Base-by-base conservation (phyloP, 352 stramenopile species). In the Pythium guiyangense region DNA sequence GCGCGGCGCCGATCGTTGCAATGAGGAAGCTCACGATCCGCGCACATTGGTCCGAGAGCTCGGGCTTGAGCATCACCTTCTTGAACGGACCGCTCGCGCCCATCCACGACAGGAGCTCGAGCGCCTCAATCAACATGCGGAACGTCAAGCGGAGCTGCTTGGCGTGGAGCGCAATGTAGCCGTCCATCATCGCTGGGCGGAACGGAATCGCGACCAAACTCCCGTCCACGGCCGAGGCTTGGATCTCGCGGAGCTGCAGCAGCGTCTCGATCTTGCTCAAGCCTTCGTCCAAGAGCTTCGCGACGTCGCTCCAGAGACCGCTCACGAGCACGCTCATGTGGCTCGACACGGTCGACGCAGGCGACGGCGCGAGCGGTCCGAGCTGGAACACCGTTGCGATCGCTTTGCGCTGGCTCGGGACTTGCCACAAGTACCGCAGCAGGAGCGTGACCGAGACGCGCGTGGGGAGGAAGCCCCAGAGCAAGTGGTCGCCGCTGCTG, bases 391-490 rank as follows among this genome's bases (percentile, higher is more conserved):
- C 35, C 6, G 69, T 62, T 25, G 73, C 35, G 15, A 88, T 61
- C 22, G 58, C 66, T 17, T 62, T 54, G 10, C 67, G 73, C 52
- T 83, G 74, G 44, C 68, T 71, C 1, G 67, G 60, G 14, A 86
- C 54, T 48, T 90, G 79, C 81, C 81, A 92, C 8, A 92, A 58
- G 63, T 73, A 86, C 0, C 81, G 79, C 40, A 92, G 53, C 47
- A 92, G 26, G 51, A 88, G 57, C 12, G 71, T 70, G 10, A 84
- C 74, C 2, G 77, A 84, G 12, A 87, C 46, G 22, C 81, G 69
- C 12, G 81, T 88, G 6, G 79, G 75, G 27, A 90, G 31, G 46
- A 92, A 89, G 1, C 81, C 77, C 81, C 81, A 92, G 9, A 88
- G 51, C 59, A 85, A 71, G 56, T 89, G 77, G 63, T 88, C 81